Percentiles rank a stretch among this genome's conserved stretches.
phyloP scores from a whole-genome alignment of 1,284 basidiomycete species.

The Tremellales sp. region DNA sequence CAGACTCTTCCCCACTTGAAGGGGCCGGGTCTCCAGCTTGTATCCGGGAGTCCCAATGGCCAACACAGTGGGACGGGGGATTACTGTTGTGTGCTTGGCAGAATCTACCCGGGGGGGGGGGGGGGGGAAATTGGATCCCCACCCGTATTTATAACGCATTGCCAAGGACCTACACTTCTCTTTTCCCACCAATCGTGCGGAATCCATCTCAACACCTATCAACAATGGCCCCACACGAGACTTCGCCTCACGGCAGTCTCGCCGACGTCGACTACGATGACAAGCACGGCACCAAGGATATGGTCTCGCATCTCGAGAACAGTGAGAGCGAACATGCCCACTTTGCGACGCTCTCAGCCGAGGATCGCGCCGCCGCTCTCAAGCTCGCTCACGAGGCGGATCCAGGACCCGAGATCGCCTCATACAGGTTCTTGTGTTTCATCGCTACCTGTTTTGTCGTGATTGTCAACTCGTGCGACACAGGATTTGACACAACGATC shows the following conservation, averaged over 20 bases:
- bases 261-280: background rate
- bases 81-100: too few species aligned
- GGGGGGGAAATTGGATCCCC: too few species aligned
- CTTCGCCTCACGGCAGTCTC: background rate
- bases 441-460: slow-evolving; percentile 50
- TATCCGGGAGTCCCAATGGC: too few species aligned
- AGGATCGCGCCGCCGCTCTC: slow-evolving; percentile 44
- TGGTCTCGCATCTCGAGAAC: background rate
- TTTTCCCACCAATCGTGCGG: too few species aligned
- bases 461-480: slow-evolving; percentile 53
- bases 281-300: background rate
- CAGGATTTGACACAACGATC: slow-evolving; percentile 8
- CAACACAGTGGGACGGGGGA: too few species aligned
- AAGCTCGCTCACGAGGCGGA: slow-evolving; percentile 53
- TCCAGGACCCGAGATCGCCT: slow-evolving; percentile 53
- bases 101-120: too few species aligned
- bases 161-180: too few species aligned
- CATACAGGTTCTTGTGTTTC: slow-evolving; percentile 41
- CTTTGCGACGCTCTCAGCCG: slow-evolving; percentile 4
- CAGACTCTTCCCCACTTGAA: too few species aligned
- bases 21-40: too few species aligned
- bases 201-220: too few species aligned
- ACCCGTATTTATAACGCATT: too few species aligned
- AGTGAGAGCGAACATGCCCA: background rate
- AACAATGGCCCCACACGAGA: background rate